These are phyloP conservation scores for Trichomonascaceae sp. DNA, from an alignment of 1,139 yeast genomes.

Conservation along the genomic window DNA sequence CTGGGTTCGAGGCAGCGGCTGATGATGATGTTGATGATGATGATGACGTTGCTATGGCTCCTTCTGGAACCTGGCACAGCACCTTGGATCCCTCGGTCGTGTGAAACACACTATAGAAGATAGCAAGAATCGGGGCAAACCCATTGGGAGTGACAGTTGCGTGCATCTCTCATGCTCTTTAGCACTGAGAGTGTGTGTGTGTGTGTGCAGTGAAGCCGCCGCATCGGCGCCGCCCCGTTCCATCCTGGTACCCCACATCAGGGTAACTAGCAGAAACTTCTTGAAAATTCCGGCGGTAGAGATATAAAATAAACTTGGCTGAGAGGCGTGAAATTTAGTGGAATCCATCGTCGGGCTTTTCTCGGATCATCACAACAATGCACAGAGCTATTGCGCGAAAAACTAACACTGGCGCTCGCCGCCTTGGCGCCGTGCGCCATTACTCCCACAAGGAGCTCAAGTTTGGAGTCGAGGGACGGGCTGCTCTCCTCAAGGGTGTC, in stretches of 20 bases:
- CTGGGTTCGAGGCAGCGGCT: constrained; percentile 21
- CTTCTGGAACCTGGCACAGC: constrained; percentile 82
- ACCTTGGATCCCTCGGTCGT: constrained; percentile 94
- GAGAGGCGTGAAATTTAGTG: too few species aligned
- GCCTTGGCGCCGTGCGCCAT: constrained; percentile 19
- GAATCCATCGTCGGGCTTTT: too few species aligned
- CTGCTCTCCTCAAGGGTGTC: constrained; percentile 90
- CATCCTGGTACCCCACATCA: not conserved
- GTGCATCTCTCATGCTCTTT: constrained; percentile 1
- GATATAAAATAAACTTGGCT: not conserved
- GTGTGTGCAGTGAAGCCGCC: too few species aligned
- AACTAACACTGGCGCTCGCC: constrained; percentile 12
- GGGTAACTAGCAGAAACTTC: constrained; percentile 1
- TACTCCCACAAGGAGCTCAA: constrained; percentile 85
- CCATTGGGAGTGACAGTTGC: constrained; percentile 29
- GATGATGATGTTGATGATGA: constrained; percentile 18
- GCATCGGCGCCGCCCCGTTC: too few species aligned
- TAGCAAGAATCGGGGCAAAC: constrained; percentile 71
- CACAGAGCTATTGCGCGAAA: constrained; percentile 17
- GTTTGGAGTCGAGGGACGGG: constrained; percentile 98
- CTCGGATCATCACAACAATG: constrained; percentile 10
- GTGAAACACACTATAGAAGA: constrained; percentile 85
- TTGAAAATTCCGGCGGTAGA: constrained; percentile 1
- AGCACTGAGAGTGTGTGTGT: not conserved
- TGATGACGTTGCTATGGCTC: constrained; percentile 30